Conservation (phyloP, 2,329 filamentous ascomycete genomes). For the Paecilomyces dactylethromorphus region DNA sequence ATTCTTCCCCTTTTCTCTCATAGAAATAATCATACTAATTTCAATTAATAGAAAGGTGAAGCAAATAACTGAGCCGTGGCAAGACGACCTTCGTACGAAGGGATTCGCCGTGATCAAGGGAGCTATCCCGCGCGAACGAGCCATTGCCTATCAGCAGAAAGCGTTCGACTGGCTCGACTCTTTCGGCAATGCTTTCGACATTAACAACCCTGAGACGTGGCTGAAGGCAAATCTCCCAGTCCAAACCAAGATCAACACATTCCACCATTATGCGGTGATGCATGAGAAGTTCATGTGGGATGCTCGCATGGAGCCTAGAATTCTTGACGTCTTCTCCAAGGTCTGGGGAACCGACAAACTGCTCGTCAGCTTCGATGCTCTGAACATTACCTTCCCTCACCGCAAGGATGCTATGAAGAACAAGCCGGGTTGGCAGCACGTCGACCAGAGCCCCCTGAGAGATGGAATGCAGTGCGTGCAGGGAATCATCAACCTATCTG, state of each 20-base stretch:
- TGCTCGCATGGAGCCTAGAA: slow-evolving; percentile 38
- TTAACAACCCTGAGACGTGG: not conserved
- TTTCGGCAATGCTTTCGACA: not conserved
- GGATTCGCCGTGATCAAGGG: slow-evolving; percentile 39
- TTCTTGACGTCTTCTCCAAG: slow-evolving; percentile 34
- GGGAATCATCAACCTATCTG: slow-evolving; percentile 18
- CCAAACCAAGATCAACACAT: not conserved
- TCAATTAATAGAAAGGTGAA: too few species aligned
- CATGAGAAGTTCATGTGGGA: slow-evolving; percentile 45
- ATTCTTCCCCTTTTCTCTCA: too few species aligned
- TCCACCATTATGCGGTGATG: slow-evolving; percentile 29
- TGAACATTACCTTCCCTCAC: slow-evolving; percentile 36
- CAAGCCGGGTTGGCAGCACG: slow-evolving; percentile 19
- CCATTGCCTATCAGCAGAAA: slow-evolving; percentile 14
- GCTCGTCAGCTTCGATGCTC: slow-evolving; percentile 14
- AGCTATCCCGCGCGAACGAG: slow-evolving; percentile 33
- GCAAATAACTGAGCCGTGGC: not conserved
- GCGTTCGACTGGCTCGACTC: slow-evolving; percentile 2
- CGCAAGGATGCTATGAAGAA: slow-evolving; percentile 11
- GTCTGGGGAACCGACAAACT: slow-evolving; percentile 27
- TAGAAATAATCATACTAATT: too few species aligned
- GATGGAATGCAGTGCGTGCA: slow-evolving; percentile 22
- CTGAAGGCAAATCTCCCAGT: not conserved
- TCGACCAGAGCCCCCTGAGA: slow-evolving; percentile 21
- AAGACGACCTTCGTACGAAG: slow-evolving; percentile 19